phyloP scores from a whole-genome alignment of 2,329 filamentous ascomycete genomes.

The Ophiostoma fasciatum region DNA sequence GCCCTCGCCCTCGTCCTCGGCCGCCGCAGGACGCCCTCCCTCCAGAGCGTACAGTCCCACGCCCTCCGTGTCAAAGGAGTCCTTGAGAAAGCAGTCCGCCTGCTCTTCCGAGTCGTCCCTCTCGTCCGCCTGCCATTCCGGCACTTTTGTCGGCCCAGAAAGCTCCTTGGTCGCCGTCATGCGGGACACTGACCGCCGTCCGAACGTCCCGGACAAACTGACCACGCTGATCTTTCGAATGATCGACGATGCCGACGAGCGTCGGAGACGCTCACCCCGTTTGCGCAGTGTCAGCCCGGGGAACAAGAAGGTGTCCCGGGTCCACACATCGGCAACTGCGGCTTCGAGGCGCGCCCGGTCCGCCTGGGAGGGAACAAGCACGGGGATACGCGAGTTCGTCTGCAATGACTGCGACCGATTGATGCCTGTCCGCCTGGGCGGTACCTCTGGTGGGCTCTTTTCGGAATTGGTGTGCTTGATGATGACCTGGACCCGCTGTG shows the following conservation, averaged over 20 bases:
- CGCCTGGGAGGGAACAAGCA: slow-evolving; percentile 57
- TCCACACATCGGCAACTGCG: slow-evolving; percentile 68
- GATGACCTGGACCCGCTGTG: slow-evolving; percentile 59
- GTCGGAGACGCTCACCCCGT: slow-evolving; percentile 55
- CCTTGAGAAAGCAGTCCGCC: too few species aligned
- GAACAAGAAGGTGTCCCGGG: slow-evolving; percentile 62
- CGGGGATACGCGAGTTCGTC: slow-evolving; percentile 48
- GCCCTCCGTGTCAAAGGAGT: too few species aligned
- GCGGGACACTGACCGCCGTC: slow-evolving; percentile 50
- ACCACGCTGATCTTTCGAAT: slow-evolving; percentile 80
- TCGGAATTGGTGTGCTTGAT: slow-evolving; percentile 70
- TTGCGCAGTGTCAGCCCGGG: slow-evolving; percentile 60
- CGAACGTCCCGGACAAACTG: slow-evolving; percentile 63
- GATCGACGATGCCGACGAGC: slow-evolving; percentile 67
- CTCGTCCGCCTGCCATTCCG: too few species aligned
- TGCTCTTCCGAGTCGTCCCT: too few species aligned
- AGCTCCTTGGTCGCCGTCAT: slow-evolving; percentile 18
- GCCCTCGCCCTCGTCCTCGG: too few species aligned
- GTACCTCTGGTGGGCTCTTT: slow-evolving; percentile 33
- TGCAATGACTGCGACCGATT: slow-evolving; percentile 67
- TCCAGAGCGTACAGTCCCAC: too few species aligned
- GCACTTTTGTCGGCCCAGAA: too few species aligned
- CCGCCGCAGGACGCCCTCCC: too few species aligned
- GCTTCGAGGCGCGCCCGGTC: slow-evolving; percentile 68
- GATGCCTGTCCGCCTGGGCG: slow-evolving; percentile 37